These are phyloP conservation scores for Aspergillus asperescens DNA, from an alignment of 495 filamentous ascomycete species.

Conservation along the genomic window DNA sequence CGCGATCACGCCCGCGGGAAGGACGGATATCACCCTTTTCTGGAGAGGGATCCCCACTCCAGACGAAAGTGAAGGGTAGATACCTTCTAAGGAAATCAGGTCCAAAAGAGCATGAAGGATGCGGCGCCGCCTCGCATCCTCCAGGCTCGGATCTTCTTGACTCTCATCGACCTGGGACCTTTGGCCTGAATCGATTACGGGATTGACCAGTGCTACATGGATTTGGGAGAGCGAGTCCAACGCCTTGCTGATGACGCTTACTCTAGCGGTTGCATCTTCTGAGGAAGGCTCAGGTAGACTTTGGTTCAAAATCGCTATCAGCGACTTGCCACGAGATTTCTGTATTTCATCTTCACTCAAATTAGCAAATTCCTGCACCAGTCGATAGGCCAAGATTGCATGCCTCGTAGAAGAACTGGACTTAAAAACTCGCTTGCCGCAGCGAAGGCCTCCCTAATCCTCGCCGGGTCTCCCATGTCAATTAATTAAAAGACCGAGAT, in stretches of 20 bases:
- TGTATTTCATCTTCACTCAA: slow-evolving; percentile 34
- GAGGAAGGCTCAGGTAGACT: background rate
- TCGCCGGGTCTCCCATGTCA: slow-evolving; percentile 29
- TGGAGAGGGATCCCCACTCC: slow-evolving; percentile 53
- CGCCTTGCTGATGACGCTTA: slow-evolving; percentile 32
- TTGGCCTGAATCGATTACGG: slow-evolving; percentile 17
- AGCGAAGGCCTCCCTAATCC: slow-evolving; percentile 30
- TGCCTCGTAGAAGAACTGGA: slow-evolving; percentile 44
- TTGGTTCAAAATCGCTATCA: slow-evolving; percentile 36
- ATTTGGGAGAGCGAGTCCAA: slow-evolving; percentile 34
- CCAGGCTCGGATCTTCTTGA: slow-evolving; percentile 27
- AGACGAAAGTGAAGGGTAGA: slow-evolving; percentile 50
- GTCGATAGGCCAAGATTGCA: slow-evolving; percentile 18
- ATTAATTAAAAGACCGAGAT: background rate
- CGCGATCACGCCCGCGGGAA: slow-evolving; percentile 43
- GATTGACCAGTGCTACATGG: slow-evolving; percentile 34
- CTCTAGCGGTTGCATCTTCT: slow-evolving; percentile 15
- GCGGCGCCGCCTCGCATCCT: slow-evolving; percentile 44
- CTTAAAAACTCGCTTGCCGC: slow-evolving; percentile 37
- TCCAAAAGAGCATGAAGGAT: slow-evolving; percentile 48
- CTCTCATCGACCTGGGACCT: background rate
- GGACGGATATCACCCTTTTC: slow-evolving; percentile 47
- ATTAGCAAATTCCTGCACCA: slow-evolving; percentile 26
- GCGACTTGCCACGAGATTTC: slow-evolving; percentile 30
- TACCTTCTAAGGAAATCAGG: slow-evolving; percentile 50